These are phyloP conservation scores for Clonostachys solani DNA, from an alignment of 2,329 filamentous ascomycete genomes.

Conservation along the genomic window DNA sequence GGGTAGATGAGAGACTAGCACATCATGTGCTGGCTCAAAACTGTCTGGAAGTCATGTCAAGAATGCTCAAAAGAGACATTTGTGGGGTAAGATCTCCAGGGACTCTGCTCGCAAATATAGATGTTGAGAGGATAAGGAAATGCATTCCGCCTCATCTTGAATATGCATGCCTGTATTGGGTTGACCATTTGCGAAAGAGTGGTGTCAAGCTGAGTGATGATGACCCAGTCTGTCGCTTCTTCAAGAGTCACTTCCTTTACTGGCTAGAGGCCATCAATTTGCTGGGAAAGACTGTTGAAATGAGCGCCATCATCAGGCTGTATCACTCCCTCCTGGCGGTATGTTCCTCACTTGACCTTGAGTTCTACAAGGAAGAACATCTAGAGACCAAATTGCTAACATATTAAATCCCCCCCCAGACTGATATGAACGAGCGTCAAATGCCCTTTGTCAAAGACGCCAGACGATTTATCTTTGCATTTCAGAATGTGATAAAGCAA, in stretches of 20 bases:
- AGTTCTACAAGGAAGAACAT: not conserved
- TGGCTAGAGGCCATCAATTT: not conserved
- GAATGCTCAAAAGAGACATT: not conserved
- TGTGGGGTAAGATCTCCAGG: not conserved
- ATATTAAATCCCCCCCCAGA: not conserved
- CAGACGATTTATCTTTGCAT: not conserved
- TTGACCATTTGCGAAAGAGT: not conserved
- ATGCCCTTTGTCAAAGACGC: not conserved
- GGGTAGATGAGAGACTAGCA: constrained; percentile 24
- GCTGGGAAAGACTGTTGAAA: not conserved
- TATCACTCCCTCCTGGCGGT: not conserved
- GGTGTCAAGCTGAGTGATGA: not conserved
- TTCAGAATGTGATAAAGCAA: not conserved
- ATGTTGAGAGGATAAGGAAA: not conserved
- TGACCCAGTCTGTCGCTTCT: not conserved
- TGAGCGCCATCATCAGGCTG: not conserved
- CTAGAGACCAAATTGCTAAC: not conserved
- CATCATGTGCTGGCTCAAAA: constrained; percentile 20
- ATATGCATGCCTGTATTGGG: not conserved
- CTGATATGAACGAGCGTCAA: not conserved
- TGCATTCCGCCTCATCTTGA: not conserved
- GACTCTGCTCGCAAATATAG: not conserved
- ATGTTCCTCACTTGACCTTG: not conserved
- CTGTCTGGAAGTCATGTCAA: not conserved
- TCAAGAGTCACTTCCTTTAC: not conserved